Conservation (phyloP, 345 rosid species). For the Gossypium arboreum region DNA sequence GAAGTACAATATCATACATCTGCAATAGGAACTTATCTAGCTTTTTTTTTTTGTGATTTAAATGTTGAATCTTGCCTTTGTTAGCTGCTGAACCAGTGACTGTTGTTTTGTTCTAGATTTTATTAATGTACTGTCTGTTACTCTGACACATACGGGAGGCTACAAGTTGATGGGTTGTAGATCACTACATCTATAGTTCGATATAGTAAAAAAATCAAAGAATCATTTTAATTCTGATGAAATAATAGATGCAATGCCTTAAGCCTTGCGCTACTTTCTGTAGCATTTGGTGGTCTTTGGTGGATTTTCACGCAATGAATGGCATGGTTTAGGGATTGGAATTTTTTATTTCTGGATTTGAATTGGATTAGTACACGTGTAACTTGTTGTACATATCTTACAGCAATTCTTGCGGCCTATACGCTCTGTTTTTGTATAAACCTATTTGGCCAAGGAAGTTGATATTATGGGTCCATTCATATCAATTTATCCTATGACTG, state of each 20-base stretch:
- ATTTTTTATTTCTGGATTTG: neutral
- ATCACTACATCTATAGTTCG: neutral
- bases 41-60: neutral
- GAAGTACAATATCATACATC: neutral
- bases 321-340: neutral
- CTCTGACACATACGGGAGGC: neutral
- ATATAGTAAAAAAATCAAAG: neutral
- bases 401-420: neutral
- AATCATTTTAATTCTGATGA: neutral
- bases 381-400: neutral
- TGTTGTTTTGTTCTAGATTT: neutral
- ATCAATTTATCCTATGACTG: slow-evolving; percentile 21
- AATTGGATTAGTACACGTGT: neutral
- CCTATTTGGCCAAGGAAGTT: neutral
- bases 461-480: slow-evolving; percentile 1
- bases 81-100: neutral
- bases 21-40: neutral
- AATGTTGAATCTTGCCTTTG: neutral
- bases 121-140: neutral
- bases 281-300: neutral
- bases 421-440: neutral
- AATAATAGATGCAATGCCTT: neutral
- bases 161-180: neutral
- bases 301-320: neutral
- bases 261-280: neutral